phyloP scores from a whole-genome alignment of 1,284 basidiomycete species.

The Ganoderma leucocontextum region DNA sequence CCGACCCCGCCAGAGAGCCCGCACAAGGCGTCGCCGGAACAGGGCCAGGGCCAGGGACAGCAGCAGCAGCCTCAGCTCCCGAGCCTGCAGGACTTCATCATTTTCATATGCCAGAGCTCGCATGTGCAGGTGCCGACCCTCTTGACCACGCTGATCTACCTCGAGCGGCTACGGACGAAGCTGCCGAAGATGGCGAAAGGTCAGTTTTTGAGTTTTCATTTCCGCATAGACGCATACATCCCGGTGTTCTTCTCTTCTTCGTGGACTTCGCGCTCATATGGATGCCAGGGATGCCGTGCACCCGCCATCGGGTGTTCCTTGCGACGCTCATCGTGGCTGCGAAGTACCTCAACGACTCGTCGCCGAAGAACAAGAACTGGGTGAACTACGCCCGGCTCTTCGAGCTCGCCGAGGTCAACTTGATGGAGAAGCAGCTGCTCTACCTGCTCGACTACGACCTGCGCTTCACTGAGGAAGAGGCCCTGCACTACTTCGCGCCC shows the following conservation, averaged over 20 bases:
- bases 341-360: conserved; percentile 98
- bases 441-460: conserved; percentile 91
- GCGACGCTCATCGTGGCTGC: conserved; percentile 95
- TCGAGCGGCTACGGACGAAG: conserved; percentile 85
- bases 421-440: conserved; percentile 96
- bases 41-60: conserved; percentile 40
- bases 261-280: conserved; percentile 9
- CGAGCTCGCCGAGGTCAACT: conserved; percentile 82
- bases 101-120: conserved; percentile 83
- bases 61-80: conserved; percentile 53
- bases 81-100: conserved; percentile 89
- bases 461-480: conserved; percentile 83
- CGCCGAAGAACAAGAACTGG: conserved; percentile 97
- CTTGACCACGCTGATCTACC: conserved; percentile 92
- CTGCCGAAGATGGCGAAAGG: conserved; percentile 90
- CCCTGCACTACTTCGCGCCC: conserved; percentile 66
- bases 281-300: conserved; percentile 83
- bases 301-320: conserved; percentile 94
- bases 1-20: conserved; percentile 66
- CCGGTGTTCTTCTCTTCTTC: conserved; percentile 16
- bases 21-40: conserved; percentile 51
- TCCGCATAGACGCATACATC: conserved; percentile 16
- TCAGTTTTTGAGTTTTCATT: conserved; percentile 41
- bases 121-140: conserved; percentile 95
- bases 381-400: conserved; percentile 81